Percentiles rank a stretch among this genome's conserved stretches.
Conservation (phyloP, 805 yeast genomes). For the Kregervanrija fluxuum region DNA sequence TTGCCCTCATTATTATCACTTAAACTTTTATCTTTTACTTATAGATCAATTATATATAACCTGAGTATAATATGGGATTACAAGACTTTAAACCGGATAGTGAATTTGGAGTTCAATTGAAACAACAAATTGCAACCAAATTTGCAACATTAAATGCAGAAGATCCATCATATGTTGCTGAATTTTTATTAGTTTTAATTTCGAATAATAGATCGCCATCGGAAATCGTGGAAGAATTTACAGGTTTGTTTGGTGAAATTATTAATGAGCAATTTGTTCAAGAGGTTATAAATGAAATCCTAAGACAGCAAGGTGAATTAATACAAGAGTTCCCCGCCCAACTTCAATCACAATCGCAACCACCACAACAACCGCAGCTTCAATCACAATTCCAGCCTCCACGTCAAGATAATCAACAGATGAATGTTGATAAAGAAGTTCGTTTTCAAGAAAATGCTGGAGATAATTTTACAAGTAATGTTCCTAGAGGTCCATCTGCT, state of each 20-base stretch:
- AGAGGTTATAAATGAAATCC: conserved; percentile 50
- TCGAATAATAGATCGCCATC: conserved; percentile 57
- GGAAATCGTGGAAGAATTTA: conserved; percentile 55
- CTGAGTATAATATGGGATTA: conserved; percentile 6
- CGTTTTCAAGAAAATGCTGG: conserved; percentile 25
- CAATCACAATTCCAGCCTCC: conserved; percentile 14
- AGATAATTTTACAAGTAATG: conserved; percentile 10
- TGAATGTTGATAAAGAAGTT: conserved; percentile 18
- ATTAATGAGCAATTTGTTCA: conserved; percentile 52
- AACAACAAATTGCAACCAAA: conserved; percentile 35
- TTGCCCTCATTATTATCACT: too few relatives aligned
- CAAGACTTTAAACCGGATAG: conserved; percentile 24
- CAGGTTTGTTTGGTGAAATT: conserved; percentile 52
- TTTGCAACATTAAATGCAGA: conserved; percentile 36
- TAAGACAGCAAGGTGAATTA: conserved; percentile 26
- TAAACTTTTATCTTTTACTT: too few relatives aligned
- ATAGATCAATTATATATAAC: too few relatives aligned
- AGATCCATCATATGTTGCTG: conserved; percentile 59
- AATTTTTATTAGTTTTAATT: conserved; percentile 63
- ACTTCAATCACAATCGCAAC: conserved; percentile 8
- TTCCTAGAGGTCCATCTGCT: too few relatives aligned
- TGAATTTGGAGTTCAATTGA: conserved; percentile 34
- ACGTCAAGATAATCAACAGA: conserved; percentile 16
- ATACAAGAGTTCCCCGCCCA: conserved; percentile 13
- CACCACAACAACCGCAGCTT: conserved; percentile 13